Evolutionary conservation across 2,329 filamentous ascomycete genomes (phyloP).

Genomic region (Cladorrhinum sp.): DNA sequence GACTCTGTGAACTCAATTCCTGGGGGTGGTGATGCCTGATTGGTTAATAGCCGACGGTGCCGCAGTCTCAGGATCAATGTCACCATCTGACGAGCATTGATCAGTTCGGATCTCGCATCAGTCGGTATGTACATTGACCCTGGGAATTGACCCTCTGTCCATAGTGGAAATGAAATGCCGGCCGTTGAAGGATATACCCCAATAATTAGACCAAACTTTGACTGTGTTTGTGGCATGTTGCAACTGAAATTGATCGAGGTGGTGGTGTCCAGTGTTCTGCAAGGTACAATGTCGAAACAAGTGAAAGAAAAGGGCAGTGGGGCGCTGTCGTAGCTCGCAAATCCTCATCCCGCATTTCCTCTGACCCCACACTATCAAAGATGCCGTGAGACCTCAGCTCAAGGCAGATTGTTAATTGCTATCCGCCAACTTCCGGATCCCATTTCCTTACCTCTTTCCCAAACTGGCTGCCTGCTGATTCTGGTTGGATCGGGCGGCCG

Average conservation of each 20-base stretch:
- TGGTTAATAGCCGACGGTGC: slow-evolving; percentile 5
- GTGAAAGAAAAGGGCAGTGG: not conserved
- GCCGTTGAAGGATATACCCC: not conserved
- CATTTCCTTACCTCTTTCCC: not conserved
- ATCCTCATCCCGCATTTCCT: not conserved
- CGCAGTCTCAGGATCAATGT: slow-evolving; percentile 5
- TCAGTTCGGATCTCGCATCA: not conserved
- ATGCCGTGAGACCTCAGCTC: slow-evolving; percentile 5
- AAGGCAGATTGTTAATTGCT: slow-evolving; percentile 5
- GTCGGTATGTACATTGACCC: not conserved
- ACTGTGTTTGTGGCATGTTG: too few species aligned
- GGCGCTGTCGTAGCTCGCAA: not conserved
- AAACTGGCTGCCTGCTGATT: not conserved
- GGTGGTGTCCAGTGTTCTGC: not conserved
- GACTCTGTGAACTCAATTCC: not conserved
- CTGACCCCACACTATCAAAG: not conserved
- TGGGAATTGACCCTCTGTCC: not conserved
- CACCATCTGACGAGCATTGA: slow-evolving; percentile 2
- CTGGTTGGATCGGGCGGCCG: not conserved
- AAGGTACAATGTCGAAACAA: not conserved
- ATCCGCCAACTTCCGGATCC: not conserved
- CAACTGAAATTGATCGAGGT: too few species aligned
- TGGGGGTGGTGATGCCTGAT: not conserved
- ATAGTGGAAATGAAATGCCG: not conserved
- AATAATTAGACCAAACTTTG: too few species aligned